Conservation (phyloP, 306 rosid species). For the Trichosanthes truncata region DNA sequence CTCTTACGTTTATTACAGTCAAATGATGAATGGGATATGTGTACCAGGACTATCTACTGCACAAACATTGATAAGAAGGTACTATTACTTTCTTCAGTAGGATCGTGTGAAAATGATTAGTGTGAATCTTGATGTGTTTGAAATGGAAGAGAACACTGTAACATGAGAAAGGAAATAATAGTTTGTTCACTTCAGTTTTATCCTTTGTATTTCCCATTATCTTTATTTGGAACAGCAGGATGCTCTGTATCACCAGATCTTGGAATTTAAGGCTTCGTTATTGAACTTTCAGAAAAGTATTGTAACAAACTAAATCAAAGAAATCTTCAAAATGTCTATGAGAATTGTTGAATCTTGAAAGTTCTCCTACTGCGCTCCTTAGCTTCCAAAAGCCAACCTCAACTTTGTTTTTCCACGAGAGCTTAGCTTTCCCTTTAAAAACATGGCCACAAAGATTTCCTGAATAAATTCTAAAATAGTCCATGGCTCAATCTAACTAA, state of each 20-base stretch:
- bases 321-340: neutral
- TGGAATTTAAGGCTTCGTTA: neutral
- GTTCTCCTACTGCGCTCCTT: neutral
- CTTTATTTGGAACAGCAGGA: neutral
- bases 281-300: neutral
- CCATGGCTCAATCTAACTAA: neutral
- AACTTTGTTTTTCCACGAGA: neutral
- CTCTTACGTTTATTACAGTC: slow-evolving; percentile 43
- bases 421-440: neutral
- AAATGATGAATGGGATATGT: slow-evolving; percentile 95
- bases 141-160: neutral
- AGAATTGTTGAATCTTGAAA: neutral
- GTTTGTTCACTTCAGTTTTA: neutral
- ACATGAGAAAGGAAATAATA: neutral
- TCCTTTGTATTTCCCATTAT: neutral
- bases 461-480: neutral
- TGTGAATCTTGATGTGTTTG: slow-evolving; percentile 2
- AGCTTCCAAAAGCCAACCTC: neutral
- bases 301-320: neutral
- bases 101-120: neutral
- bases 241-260: neutral
- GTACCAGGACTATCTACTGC: slow-evolving; percentile 85
- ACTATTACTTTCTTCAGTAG: neutral
- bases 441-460: neutral
- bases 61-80: slow-evolving; percentile 97